Evolutionary conservation across 768 basidiomycete species (phyloP), one percentile per base, ranked within the genome.

Genomic region (Basidioascus undulatus): DNA sequence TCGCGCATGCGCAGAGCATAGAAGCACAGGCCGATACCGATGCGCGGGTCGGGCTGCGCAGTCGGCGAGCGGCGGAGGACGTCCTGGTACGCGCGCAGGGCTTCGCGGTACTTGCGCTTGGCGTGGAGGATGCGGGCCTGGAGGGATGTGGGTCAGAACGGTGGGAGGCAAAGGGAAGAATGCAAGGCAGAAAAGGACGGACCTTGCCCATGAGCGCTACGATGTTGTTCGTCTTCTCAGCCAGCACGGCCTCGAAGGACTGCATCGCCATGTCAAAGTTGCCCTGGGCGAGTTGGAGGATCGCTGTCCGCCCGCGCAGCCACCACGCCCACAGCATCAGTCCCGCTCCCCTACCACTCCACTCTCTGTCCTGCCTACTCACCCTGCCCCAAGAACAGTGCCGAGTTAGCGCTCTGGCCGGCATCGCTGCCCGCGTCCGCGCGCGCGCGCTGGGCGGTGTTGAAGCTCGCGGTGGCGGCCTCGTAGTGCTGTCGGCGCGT

Each of bases 11-110:
- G 78, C 61, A 92, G 63, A 4, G 78, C 71, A 83, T 82, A 96
- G 18, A 84, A 63, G 57, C 89, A 94, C 5, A 98, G 61, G 8
- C 92, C 92, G 31, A 96, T 82, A 15, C 92, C 92, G 43, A 96
- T 77, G 6, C 92, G 71, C 26, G 92, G 89, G 57, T 98, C 89
- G 0, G 89, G 92, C 20, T 32, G 11, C 16, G 30, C 11, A 4
- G 21, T n/a, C 0, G 89, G 86, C 41, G 71, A 73, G 32, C 78
- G 66, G 24, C 68, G 63, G 10, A 96, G 65, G 8, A 87, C 75
- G 36, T 73, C 71, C 55, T 94, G 89, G 55, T 89, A 94, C 5
- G 74, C 53, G 47, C 76, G 74, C 21, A 98, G 66, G 3, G 92
- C 76, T 35, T 76, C 72, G 20, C 72, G 66, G 51, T 71, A 81